A percentile compares a stretch with the other conserved stretches of the same genome.
Evolutionary conservation across 1,284 basidiomycete genomes (phyloP).

Genomic region (Cutaneotrichosporon arboriforme): DNA sequence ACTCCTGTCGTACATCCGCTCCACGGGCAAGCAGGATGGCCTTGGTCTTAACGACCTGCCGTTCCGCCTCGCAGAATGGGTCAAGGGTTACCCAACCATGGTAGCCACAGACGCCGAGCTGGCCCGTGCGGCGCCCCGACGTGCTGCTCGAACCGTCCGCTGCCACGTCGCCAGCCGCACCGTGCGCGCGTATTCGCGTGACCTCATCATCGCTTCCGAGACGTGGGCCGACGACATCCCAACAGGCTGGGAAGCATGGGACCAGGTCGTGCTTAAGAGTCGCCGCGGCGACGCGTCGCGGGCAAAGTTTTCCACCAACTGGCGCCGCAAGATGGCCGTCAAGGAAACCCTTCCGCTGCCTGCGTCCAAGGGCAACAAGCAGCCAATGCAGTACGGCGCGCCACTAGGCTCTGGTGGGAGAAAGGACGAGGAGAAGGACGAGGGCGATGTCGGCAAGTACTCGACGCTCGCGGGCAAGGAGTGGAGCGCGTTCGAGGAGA

Average conservation of each 20-base stretch:
- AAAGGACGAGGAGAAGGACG: slow-evolving; percentile 18
- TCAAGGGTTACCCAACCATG: slow-evolving; percentile 72
- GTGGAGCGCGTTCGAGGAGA: slow-evolving; percentile 79
- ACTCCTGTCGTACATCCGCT: slow-evolving; percentile 74
- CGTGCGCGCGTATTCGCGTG: slow-evolving; percentile 72
- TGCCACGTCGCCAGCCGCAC: slow-evolving; percentile 68
- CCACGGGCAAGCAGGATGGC: slow-evolving; percentile 58
- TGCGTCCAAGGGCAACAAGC: neutral
- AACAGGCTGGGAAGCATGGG: slow-evolving; percentile 34
- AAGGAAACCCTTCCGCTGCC: slow-evolving; percentile 33
- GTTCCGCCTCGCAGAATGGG: slow-evolving; percentile 73
- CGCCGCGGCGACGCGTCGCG: slow-evolving; percentile 26
- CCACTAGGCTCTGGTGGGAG: neutral
- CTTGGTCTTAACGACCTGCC: slow-evolving; percentile 61
- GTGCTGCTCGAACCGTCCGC: slow-evolving; percentile 65
- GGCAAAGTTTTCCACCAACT: slow-evolving; percentile 36
- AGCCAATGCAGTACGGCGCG: slow-evolving; percentile 11
- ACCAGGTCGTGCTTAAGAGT: slow-evolving; percentile 28
- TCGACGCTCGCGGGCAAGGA: slow-evolving; percentile 71
- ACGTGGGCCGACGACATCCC: slow-evolving; percentile 58
- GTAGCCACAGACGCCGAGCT: slow-evolving; percentile 50
- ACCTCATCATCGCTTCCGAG: slow-evolving; percentile 67
- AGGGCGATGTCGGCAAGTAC: slow-evolving; percentile 60
- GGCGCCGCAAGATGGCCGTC: slow-evolving; percentile 32
- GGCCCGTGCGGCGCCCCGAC: slow-evolving; percentile 54